phyloP scores from a whole-genome alignment of 441 rosid species.

The Erodium moschatum region DNA sequence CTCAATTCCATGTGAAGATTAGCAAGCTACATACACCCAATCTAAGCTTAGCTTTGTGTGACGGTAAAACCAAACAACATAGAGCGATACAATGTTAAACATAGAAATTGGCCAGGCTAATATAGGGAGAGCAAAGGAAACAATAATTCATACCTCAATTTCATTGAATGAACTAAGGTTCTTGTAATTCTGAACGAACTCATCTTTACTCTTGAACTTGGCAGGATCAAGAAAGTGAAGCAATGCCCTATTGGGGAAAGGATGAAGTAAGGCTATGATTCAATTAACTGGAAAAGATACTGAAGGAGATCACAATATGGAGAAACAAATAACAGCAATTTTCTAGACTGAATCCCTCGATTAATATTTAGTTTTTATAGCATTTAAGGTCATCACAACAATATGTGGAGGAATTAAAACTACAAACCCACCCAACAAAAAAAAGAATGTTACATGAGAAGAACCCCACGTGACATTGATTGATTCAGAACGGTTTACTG shows the following conservation, averaged over 20 bases:
- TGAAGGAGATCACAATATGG: background rate
- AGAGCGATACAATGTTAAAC: slow-evolving; percentile 2
- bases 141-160: slow-evolving; percentile 53
- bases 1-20: slow-evolving; percentile 97
- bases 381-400: too few relatives aligned
- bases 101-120: background rate
- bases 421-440: too few relatives aligned
- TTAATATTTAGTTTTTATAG: too few relatives aligned
- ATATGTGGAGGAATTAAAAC: too few relatives aligned
- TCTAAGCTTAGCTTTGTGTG: slow-evolving; percentile 14
- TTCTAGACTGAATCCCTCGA: too few relatives aligned
- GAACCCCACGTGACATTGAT: too few relatives aligned
- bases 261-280: background rate
- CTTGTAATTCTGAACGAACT: slow-evolving; percentile 92
- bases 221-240: slow-evolving; percentile 93
- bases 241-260: slow-evolving; percentile 61
- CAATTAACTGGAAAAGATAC: background rate
- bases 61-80: slow-evolving; percentile 17
- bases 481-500: too few relatives aligned
- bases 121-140: slow-evolving; percentile 7
- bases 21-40: slow-evolving; percentile 50
- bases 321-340: background rate
- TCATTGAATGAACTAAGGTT: slow-evolving; percentile 96
- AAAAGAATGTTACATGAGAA: too few relatives aligned
- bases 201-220: slow-evolving; percentile 91